Conservation (phyloP, 106 monocot genomes). For the Chionographis japonica region DNA sequence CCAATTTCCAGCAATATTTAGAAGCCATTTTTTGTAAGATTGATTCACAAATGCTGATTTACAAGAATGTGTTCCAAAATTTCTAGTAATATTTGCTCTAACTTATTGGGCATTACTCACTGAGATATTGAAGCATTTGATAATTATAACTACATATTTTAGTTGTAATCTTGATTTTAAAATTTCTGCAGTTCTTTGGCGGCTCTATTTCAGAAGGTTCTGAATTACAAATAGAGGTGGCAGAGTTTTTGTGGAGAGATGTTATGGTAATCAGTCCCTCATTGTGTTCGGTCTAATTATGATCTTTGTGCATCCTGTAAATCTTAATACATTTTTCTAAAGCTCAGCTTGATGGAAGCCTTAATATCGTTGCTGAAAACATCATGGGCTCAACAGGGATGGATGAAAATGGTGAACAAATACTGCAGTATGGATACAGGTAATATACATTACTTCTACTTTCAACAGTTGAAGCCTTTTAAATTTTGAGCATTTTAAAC, state of each 20-base stretch:
- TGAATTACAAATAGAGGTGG: conserved; percentile 90
- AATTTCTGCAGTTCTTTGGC: conserved; percentile 61
- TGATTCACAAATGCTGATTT: too few species aligned
- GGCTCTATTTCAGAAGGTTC: conserved; percentile 82
- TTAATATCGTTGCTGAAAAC: conserved; percentile 75
- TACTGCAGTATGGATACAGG: conserved; percentile 82
- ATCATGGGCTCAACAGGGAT: conserved; percentile 60
- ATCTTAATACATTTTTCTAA: conserved; percentile 8
- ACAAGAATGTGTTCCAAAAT: too few species aligned
- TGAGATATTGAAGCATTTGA: too few species aligned
- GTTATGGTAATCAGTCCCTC: conserved; percentile 57
- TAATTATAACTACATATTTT: not conserved
- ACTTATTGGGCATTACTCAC: too few species aligned
- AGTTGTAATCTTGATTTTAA: conserved; percentile 2
- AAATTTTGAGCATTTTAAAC: not conserved
- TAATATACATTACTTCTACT: conserved; percentile 2
- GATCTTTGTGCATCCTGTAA: not conserved
- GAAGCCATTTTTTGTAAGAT: too few species aligned
- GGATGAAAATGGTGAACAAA: conserved; percentile 42
- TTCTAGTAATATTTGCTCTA: too few species aligned
- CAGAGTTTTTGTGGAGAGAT: conserved; percentile 87
- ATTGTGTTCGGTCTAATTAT: not conserved
- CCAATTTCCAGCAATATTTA: too few species aligned
- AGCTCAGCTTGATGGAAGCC: conserved; percentile 85
- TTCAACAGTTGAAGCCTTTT: not conserved